A percentile compares a stretch with the other conserved stretches of the same genome.
These are phyloP conservation scores for Cicer pinnatifidum DNA, from an alignment of 306 rosid genomes.

Conservation along the genomic window DNA sequence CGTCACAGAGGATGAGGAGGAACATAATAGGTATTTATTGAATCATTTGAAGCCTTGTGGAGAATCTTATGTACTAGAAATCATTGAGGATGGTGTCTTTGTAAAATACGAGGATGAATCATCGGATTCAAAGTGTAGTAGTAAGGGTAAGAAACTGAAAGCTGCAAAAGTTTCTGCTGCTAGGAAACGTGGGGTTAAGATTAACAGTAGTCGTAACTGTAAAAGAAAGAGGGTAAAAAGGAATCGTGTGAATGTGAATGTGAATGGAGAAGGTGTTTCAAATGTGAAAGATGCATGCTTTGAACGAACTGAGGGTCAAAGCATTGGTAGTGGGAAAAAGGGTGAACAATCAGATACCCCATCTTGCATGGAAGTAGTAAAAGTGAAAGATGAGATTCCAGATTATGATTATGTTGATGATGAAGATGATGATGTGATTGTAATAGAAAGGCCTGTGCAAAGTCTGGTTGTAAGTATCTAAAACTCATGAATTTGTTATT, in stretches of 20 bases:
- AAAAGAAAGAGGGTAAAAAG: background rate
- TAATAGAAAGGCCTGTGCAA: background rate
- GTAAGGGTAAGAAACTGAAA: constrained; percentile 6
- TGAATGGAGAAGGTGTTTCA: background rate
- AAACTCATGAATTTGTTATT: background rate
- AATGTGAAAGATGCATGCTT: constrained; percentile 12
- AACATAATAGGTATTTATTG: constrained; percentile 15
- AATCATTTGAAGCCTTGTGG: constrained; percentile 39
- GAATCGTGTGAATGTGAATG: background rate
- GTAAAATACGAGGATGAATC: constrained; percentile 40
- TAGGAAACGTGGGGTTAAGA: background rate
- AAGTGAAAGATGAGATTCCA: constrained; percentile 24
- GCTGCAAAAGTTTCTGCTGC: background rate
- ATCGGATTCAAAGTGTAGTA: background rate
- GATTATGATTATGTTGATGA: constrained; percentile 40
- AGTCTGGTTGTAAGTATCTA: constrained; percentile 18
- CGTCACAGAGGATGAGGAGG: background rate
- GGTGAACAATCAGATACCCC: background rate
- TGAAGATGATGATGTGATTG: background rate
- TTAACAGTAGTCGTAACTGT: no score
- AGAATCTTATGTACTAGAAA: constrained; percentile 39
- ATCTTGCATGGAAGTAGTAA: background rate
- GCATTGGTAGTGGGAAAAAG: background rate
- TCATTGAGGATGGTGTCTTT: constrained; percentile 30
- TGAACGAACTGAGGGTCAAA: background rate